Conservation (phyloP, 495 filamentous ascomycete species). For the Jackrogersella multiformis region DNA sequence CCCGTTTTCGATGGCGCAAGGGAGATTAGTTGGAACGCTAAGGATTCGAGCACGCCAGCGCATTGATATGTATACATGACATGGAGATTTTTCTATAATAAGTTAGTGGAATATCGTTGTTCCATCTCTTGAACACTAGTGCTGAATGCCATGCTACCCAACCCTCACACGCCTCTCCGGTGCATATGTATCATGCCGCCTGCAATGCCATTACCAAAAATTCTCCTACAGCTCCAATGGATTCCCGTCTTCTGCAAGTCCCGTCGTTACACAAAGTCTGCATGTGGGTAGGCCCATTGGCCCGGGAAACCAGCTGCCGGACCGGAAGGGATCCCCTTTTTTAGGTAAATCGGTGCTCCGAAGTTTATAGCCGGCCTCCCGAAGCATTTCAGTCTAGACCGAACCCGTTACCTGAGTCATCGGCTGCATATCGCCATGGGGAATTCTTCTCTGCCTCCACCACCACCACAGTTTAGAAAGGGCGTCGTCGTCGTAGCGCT, state of each 20-base stretch:
- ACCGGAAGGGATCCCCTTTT: slow-evolving; percentile 4
- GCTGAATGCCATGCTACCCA: not conserved
- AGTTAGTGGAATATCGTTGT: slow-evolving; percentile 16
- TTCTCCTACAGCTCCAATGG: slow-evolving; percentile 5
- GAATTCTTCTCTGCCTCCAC: not conserved
- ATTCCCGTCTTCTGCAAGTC: slow-evolving; percentile 8
- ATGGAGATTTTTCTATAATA: slow-evolving; percentile 12
- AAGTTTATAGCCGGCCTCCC: not conserved
- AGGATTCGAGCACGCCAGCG: slow-evolving; percentile 11
- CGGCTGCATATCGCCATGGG: slow-evolving; percentile 6
- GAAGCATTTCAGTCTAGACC: slow-evolving; percentile 4
- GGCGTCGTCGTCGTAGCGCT: slow-evolving; percentile 19
- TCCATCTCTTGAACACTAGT: slow-evolving; percentile 11
- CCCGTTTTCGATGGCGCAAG: slow-evolving; percentile 5
- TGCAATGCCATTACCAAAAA: slow-evolving; percentile 7
- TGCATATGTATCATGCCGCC: slow-evolving; percentile 9
- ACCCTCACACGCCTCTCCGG: not conserved
- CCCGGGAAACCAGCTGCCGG: slow-evolving; percentile 12
- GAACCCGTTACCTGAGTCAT: not conserved
- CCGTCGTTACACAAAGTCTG: slow-evolving; percentile 22
- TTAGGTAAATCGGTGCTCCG: not conserved
- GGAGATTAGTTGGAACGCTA: slow-evolving; percentile 12
- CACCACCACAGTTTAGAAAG: slow-evolving; percentile 7
- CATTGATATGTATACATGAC: too few relatives aligned
- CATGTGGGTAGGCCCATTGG: slow-evolving; percentile 6